Evolutionary conservation across 495 filamentous ascomycete species (phyloP), one percentile per base, ranked within the genome.

Genomic region (Aspergillus sclerotioniger): DNA sequence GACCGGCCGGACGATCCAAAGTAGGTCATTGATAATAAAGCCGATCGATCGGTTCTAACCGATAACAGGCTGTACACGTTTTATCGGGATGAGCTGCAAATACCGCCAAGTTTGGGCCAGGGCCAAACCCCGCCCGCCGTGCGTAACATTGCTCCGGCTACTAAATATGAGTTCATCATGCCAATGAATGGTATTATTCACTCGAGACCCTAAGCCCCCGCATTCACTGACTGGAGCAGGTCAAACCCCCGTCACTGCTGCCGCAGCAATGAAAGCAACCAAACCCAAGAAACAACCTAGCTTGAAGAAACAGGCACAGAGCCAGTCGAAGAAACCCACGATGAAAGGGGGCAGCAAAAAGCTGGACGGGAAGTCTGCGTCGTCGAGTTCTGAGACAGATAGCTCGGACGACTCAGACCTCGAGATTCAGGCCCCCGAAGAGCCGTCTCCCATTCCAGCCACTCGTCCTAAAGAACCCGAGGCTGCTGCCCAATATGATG

Each of bases 401-500:
- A 72, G 63, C 25, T 83, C 77, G 5, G 78, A 25, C 5, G 25
- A 81, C 57, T 80, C 68, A 20, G 76, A 70, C 61, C 75, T 71
- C 67, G 78, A 81, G 45, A 78, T 83, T 43, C 65, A 71, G 48
- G 58, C 55, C 3, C 71, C 73, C 5, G 71, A 74, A 31, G 82
- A 87, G 52, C 69, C 69, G 6, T 82, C 80, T 16, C 81, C 83
- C 15, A 60, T 85, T n/a, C 83, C 86, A 6, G 28, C 71, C 39
- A 60, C 43, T 61, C 77, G 80, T 10, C 81, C 83, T 28, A 76
- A 51, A 20, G 81, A 83, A 50, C 76, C 81, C 3, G 63, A 76
- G 33, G 80, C 78, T 56, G 86, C 80, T 25, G 75, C 82, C 0
- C 70, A 80, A 43, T 90, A 87, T 62, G 87, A 90, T 59, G 73